Base-by-base conservation (phyloP, 257 asterid genomes). In the Scutellaria barbata region DNA sequence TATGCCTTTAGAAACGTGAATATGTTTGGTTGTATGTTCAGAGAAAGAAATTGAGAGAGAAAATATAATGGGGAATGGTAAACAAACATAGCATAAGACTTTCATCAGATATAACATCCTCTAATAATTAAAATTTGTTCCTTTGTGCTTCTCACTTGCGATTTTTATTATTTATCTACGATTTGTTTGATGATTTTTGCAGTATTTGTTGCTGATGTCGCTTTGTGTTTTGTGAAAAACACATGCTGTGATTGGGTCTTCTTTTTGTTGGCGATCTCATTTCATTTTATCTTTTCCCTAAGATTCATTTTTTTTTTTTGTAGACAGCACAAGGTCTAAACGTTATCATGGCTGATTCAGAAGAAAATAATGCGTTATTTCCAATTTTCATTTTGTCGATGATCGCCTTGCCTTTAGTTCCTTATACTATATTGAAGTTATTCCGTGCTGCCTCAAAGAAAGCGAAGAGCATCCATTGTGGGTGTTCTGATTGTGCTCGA, bases 301-400 rank as follows among this genome's bases (percentile, higher is more conserved):
- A 0, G 57, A 17, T 35, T 53, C 50, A 37, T 63, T 66, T 76
- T 72, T 69, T 22, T 6, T 62, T 53, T 78, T 47, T 74, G 48
- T 41, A 42, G 40, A 18, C 70, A 68, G 52, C 79, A 43, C 46
- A 60, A 50, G 64, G 64, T 73, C 63, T 71, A 58, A 73, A 78
- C 64, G 52, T 73, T 80, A 74, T 64, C 80, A 94, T 91, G 96
- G 91, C 93, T 74, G 85, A 81, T 80, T 69, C 94, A 55, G 97
- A 87, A 72, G 99, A 91, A 62, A 91, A 86, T 59, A 83, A 86
- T 73, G 90, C 96, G 3, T 61, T 94, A 48, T 94, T 94, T 82
- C 99, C 97, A 14, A 88, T 91, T 77, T 94, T 94, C 78, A 84
- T 94, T 51, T 55, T 94, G 77, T 84, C 99, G 2, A 85, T 90